A percentile compares a stretch with the other conserved stretches of the same genome.
phyloP scores from a whole-genome alignment of 805 yeast species.

The Wickerhamomyces chambardii region DNA sequence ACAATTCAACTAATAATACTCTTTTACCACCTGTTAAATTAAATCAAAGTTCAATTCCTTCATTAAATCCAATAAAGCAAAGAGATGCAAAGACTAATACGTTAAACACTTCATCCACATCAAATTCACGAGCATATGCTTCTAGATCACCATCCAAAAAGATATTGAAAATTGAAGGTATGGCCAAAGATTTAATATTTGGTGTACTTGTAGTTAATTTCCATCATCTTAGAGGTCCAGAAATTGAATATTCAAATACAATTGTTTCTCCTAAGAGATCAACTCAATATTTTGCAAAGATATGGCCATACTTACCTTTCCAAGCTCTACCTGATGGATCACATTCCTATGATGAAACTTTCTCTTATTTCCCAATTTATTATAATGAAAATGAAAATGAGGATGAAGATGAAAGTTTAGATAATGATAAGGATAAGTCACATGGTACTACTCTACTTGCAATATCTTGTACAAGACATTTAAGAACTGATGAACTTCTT shows the following conservation, averaged over 20 bases:
- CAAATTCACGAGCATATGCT: background rate
- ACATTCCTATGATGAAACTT: slow-evolving; percentile 88
- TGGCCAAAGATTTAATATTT: slow-evolving; percentile 37
- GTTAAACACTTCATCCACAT: background rate
- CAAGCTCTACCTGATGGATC: slow-evolving; percentile 96
- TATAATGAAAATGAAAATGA: slow-evolving; percentile 47
- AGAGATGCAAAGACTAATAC: background rate
- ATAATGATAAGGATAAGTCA: slow-evolving; percentile 26
- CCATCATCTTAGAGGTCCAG: slow-evolving; percentile 92
- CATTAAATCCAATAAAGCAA: background rate
- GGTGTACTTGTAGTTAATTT: slow-evolving; percentile 89
- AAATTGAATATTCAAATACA: slow-evolving; percentile 83
- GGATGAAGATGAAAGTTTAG: slow-evolving; percentile 25
- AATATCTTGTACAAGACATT: slow-evolving; percentile 86
- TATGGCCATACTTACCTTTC: slow-evolving; percentile 87
- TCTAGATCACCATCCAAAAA: slow-evolving; percentile 6
- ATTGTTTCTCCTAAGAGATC: slow-evolving; percentile 27
- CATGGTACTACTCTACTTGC: slow-evolving; percentile 75
- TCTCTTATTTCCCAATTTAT: slow-evolving; percentile 79
- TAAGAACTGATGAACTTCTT: slow-evolving; percentile 50
- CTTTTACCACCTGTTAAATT: too few relatives aligned
- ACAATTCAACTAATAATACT: too few relatives aligned
- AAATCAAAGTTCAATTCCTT: too few relatives aligned
- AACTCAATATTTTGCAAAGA: slow-evolving; percentile 19
- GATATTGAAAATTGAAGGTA: slow-evolving; percentile 11